Percentiles rank a stretch among this genome's conserved stretches.
These are phyloP conservation scores for Phialophora verrucosa DNA, from an alignment of 2,329 filamentous ascomycete genomes.

Conservation along the genomic window DNA sequence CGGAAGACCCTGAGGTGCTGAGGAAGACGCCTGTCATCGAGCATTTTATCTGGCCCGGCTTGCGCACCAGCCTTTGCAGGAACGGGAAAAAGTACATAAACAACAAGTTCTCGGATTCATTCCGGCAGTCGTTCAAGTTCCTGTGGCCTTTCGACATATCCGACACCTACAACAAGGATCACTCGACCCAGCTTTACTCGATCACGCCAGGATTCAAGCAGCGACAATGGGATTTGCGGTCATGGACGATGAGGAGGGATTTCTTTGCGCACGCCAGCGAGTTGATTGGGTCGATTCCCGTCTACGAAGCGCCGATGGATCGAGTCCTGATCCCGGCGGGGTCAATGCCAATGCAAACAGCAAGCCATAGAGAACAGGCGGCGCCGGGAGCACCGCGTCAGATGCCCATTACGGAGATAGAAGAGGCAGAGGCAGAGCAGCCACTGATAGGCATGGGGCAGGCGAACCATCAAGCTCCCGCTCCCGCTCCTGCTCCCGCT, in stretches of 20 bases:
- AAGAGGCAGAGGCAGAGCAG: conserved; percentile 13
- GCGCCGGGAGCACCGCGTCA: neutral
- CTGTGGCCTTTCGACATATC: conserved; percentile 23
- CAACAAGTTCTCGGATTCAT: conserved; percentile 30
- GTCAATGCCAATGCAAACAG: conserved; percentile 8
- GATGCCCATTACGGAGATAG: neutral
- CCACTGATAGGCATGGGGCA: neutral
- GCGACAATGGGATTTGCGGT: conserved; percentile 24
- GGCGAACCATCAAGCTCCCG: neutral
- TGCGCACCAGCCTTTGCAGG: conserved; percentile 36
- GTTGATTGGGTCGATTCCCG: conserved; percentile 19
- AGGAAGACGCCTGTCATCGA: conserved; percentile 27
- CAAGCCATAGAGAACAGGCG: neutral
- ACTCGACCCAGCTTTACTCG: conserved; percentile 22
- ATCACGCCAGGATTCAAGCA: conserved; percentile 20
- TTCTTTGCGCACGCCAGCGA: conserved; percentile 24
- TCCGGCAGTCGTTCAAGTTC: conserved; percentile 26
- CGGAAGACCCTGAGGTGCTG: conserved; percentile 14
- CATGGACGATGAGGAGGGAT: conserved; percentile 26
- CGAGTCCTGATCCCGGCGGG: conserved; percentile 12
- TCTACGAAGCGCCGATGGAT: conserved; percentile 21
- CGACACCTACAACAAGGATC: conserved; percentile 20
- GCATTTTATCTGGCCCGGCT: conserved; percentile 44
- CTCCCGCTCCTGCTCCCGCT: neutral
- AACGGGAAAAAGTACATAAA: conserved; percentile 21